Evolutionary conservation across 2,329 filamentous ascomycete genomes (phyloP).

Genomic region (Blumeriella jaapii): DNA sequence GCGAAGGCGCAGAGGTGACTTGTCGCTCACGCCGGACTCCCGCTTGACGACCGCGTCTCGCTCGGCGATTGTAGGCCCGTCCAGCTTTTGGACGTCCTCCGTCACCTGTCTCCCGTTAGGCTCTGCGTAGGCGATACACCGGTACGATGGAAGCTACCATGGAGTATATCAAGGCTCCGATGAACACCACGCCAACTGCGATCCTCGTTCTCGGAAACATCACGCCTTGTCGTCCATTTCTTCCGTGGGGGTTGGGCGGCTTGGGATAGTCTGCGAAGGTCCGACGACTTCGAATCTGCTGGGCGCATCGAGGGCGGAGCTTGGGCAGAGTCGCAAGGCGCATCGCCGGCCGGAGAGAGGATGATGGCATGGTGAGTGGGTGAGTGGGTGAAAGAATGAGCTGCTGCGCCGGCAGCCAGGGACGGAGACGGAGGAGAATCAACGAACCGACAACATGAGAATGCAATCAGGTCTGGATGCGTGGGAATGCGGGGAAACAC

Average conservation of each 20-base stretch:
- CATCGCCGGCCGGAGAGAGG: slow-evolving; percentile 14
- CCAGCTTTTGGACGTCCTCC: slow-evolving; percentile 33
- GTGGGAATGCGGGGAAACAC: too few species aligned
- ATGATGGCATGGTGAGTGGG: too few species aligned
- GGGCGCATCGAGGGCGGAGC: slow-evolving; percentile 10
- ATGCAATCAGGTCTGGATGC: slow-evolving; percentile 20
- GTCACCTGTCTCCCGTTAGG: slow-evolving; percentile 23
- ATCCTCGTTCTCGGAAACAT: slow-evolving; percentile 36
- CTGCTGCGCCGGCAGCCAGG: slow-evolving; percentile 7
- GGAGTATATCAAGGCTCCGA: slow-evolving; percentile 37
- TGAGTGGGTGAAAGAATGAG: too few species aligned
- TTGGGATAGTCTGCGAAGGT: slow-evolving; percentile 14
- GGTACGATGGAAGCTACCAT: slow-evolving; percentile 30
- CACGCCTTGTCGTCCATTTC: slow-evolving; percentile 20
- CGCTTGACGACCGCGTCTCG: slow-evolving; percentile 73
- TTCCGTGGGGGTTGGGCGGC: slow-evolving; percentile 10
- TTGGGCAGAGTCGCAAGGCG: slow-evolving; percentile 14
- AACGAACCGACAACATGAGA: slow-evolving; percentile 20
- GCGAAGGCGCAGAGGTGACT: slow-evolving; percentile 89
- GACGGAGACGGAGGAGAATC: slow-evolving; percentile 4
- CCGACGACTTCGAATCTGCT: slow-evolving; percentile 16
- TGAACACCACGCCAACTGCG: slow-evolving; percentile 36
- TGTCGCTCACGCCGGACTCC: slow-evolving; percentile 59
- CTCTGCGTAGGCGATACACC: slow-evolving; percentile 3
- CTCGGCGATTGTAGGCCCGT: slow-evolving; percentile 66